phyloP scores from a whole-genome alignment of 805 yeast genomes.

The Ogataea methylovora region DNA sequence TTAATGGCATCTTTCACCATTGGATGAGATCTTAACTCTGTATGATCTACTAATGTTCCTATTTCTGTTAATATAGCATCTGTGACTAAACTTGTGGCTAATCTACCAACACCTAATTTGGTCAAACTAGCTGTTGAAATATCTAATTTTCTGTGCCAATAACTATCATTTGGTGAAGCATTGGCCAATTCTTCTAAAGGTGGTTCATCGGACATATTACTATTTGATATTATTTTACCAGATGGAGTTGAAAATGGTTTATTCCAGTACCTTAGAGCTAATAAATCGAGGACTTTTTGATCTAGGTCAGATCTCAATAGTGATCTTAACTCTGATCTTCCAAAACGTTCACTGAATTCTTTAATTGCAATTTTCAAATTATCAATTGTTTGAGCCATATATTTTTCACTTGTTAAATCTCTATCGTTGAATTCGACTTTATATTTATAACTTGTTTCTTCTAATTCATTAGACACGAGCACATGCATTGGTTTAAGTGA shows the following conservation, averaged over 20 bases:
- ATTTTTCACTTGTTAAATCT: constrained; percentile 87
- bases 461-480: constrained; percentile 83
- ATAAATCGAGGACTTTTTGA: constrained; percentile 76
- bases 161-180: constrained; percentile 58
- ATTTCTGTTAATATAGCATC: constrained; percentile 75
- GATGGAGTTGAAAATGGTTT: constrained; percentile 33
- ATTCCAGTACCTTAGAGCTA: constrained; percentile 93
- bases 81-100: constrained; percentile 76
- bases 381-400: constrained; percentile 87
- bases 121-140: constrained; percentile 78
- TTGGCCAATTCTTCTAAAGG: constrained; percentile 48
- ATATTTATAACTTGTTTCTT: constrained; percentile 86
- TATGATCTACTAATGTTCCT: constrained; percentile 60
- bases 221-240: constrained; percentile 7
- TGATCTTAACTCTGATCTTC: constrained; percentile 73
- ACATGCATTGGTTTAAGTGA: constrained; percentile 82
- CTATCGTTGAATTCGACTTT: constrained; percentile 97
- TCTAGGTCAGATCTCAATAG: constrained; percentile 79
- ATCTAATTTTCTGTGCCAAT: constrained; percentile 86
- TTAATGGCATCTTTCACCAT: constrained; percentile 71
- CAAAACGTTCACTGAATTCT: constrained; percentile 76
- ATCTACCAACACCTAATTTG: constrained; percentile 88
- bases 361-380: constrained; percentile 77
- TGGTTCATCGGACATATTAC: constrained; percentile 30
- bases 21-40: constrained; percentile 81